These are phyloP conservation scores for Mycena leptocephala DNA, from an alignment of 768 basidiomycete species.

Conservation along the genomic window DNA sequence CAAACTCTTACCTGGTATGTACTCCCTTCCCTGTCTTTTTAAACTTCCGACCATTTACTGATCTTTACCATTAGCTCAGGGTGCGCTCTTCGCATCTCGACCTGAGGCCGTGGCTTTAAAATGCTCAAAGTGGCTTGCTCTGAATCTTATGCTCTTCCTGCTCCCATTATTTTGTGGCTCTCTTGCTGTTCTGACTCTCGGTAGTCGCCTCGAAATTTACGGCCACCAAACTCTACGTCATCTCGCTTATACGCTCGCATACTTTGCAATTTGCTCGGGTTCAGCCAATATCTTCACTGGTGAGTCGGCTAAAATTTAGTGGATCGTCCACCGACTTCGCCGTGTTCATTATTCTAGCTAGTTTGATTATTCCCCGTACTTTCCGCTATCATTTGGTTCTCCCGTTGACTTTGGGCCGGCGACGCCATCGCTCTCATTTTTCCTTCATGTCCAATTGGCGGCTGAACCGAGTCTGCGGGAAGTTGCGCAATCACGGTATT, in stretches of 20 bases:
- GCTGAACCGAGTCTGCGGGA: neutral
- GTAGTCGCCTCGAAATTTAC: neutral
- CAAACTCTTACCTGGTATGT: neutral
- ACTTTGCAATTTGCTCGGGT: neutral
- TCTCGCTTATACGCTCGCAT: neutral
- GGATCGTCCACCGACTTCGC: too few species aligned
- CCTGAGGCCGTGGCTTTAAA: neutral
- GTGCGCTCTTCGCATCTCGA: neutral
- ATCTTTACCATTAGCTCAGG: neutral
- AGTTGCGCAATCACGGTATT: neutral
- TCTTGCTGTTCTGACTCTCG: neutral
- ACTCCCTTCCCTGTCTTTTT: too few species aligned
- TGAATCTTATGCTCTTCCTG: conserved; percentile 1
- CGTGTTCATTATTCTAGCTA: neutral
- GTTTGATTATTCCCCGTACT: neutral
- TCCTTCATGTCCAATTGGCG: neutral
- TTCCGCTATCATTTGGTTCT: neutral
- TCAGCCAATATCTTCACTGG: neutral
- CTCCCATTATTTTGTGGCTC: neutral
- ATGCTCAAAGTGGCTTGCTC: neutral
- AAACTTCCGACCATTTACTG: too few species aligned
- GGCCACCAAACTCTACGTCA: neutral
- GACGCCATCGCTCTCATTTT: neutral
- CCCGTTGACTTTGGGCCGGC: neutral
- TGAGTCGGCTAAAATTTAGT: neutral